Evolutionary conservation across 2,329 filamentous ascomycete genomes (phyloP), one percentile per base, ranked within the genome.

Genomic region (Neonectria sp.): DNA sequence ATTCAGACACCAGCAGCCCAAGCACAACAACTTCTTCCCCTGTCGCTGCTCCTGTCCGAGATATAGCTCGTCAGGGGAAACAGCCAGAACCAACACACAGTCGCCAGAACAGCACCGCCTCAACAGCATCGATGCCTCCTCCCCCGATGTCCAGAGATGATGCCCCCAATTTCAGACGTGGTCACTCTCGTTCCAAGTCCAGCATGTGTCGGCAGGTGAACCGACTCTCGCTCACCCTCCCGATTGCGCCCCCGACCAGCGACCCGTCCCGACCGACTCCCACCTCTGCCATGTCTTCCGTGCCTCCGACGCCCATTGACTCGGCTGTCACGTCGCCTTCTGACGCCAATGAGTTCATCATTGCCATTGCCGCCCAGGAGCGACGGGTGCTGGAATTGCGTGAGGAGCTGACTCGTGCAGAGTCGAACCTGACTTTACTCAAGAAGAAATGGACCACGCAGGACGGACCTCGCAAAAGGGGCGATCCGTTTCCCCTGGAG

Each of bases 361-460:
- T 94, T 68, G 93, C 95, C 64, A 92, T 99, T 75, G 96, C 96
- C 51, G 91, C 94, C 15, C 95, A 98, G 82, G 96, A 99, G 83
- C 89, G 96, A 64, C 91, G 90, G 72, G 95, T 99, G 2, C 83
- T 99, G 64, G 96, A 98, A 81, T 85, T 99, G 59, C 92, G 91
- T 67, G 96, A 99, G 79, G 95, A 98, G 80, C 85, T 99, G n/a
- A 84, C 86, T 27, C 91, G 91, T 67, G 95, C 96, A 6, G 95
- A 99, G 79, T 82, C 85, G 13, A 93, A 97, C 53, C 85, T 99
- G 46, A 84, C 85, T 53, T 88, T 85, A 48, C 85, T 99, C 68
- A 98, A 98, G 85, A 92, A 89, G 75, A 92, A 95, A 80, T 98
- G 94, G 92, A 89, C 93, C 2, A 82, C 86, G 15, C 90, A 95